Percentiles rank a stretch among this genome's conserved stretches.
Evolutionary conservation across 1,284 basidiomycete genomes (phyloP).

Genomic region (Ustilago tritici): DNA sequence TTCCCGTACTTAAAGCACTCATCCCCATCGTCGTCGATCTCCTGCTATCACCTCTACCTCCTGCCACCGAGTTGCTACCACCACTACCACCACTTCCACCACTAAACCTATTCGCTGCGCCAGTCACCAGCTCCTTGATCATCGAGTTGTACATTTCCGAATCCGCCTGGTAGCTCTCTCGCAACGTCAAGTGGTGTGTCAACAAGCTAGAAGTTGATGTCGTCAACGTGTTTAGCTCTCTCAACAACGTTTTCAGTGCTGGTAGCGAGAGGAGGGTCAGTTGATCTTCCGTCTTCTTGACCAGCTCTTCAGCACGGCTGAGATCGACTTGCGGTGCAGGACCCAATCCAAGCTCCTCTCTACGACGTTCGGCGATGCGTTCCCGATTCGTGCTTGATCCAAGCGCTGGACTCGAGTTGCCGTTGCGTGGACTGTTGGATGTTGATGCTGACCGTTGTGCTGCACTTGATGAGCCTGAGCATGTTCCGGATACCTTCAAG

Average conservation of each 20-base stretch:
- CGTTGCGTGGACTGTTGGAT: constrained; percentile 48
- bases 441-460: constrained; percentile 35
- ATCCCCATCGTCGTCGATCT: constrained; percentile 36
- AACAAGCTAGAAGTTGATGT: constrained; percentile 56
- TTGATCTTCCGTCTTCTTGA: constrained; percentile 54
- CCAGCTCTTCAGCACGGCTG: constrained; percentile 53
- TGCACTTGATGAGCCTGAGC: constrained; percentile 10
- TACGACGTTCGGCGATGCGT: constrained; percentile 51
- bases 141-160: constrained; percentile 67
- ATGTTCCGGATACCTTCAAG: constrained; percentile 15
- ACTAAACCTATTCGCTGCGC: constrained; percentile 56
- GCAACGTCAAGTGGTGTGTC: constrained; percentile 63
- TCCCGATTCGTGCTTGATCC: constrained; percentile 45
- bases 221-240: constrained; percentile 59
- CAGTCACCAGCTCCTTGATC: constrained; percentile 67
- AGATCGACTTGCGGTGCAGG: constrained; percentile 52
- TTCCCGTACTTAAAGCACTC: constrained; percentile 17
- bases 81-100: constrained; percentile 17
- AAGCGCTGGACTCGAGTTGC: constrained; percentile 36
- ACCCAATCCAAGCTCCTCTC: constrained; percentile 57
- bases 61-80: constrained; percentile 20
- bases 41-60: constrained; percentile 25
- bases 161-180: constrained; percentile 63
- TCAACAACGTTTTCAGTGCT: constrained; percentile 54
- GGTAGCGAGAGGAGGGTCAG: constrained; percentile 63